Percentiles rank a stretch among this genome's conserved stretches.
Evolutionary conservation across 306 rosid genomes (phyloP).

Genomic region (Purshia tridentata): DNA sequence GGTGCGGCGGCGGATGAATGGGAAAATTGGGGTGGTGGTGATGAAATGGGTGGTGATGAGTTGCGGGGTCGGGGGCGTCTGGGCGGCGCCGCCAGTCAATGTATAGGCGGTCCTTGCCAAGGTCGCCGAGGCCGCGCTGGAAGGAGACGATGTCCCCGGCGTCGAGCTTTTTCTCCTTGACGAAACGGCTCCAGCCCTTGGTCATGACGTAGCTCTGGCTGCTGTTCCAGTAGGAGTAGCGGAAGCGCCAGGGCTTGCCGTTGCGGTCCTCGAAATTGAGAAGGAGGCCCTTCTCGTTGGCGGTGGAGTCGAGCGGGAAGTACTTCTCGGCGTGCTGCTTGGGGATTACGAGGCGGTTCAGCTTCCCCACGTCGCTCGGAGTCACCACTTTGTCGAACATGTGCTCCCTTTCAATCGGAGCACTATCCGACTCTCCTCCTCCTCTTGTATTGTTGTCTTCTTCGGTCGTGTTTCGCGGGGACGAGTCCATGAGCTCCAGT

Average conservation of each 20-base stretch:
- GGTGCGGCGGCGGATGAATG: background rate
- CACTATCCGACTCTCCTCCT: background rate
- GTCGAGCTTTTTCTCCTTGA: slow-evolving; percentile 83
- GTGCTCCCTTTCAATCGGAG: slow-evolving; percentile 32
- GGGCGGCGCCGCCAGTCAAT: slow-evolving; percentile 83
- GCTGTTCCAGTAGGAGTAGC: slow-evolving; percentile 96
- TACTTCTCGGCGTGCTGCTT: slow-evolving; percentile 53
- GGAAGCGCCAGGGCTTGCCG: slow-evolving; percentile 82
- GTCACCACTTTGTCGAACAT: slow-evolving; percentile 56
- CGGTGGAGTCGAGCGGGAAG: slow-evolving; percentile 56
- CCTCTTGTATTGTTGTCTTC: background rate
- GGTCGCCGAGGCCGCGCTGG: slow-evolving; percentile 70
- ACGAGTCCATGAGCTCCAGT: slow-evolving; percentile 36
- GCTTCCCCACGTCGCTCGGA: slow-evolving; percentile 54
- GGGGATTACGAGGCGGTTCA: slow-evolving; percentile 47
- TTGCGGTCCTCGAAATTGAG: slow-evolving; percentile 75
- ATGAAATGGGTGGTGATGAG: slow-evolving; percentile 21
- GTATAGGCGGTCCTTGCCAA: slow-evolving; percentile 50
- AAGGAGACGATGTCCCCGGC: slow-evolving; percentile 91
- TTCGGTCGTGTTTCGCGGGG: background rate
- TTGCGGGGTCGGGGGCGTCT: slow-evolving; percentile 19
- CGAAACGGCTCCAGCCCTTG: slow-evolving; percentile 95
- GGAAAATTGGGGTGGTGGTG: slow-evolving; percentile 7
- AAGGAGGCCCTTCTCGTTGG: slow-evolving; percentile 75
- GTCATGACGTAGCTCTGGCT: slow-evolving; percentile 99